Percentiles rank a stretch among this genome's conserved stretches.
Evolutionary conservation across 2,329 filamentous ascomycete genomes (phyloP).

Genomic region (Chalaropsis ovoidea): DNA sequence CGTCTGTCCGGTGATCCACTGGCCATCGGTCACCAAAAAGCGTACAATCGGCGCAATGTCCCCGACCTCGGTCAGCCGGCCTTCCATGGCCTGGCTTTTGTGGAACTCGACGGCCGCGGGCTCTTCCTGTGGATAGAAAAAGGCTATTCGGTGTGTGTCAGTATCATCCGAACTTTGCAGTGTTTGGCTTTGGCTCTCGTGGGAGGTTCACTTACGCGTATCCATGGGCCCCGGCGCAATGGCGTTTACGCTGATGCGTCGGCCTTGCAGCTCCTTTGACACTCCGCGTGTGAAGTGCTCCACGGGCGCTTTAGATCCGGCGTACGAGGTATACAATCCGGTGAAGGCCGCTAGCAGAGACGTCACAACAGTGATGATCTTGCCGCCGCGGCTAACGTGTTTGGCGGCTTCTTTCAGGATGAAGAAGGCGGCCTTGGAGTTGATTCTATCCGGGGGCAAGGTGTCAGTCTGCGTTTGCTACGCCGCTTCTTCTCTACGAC

Average conservation of each 20-base stretch:
- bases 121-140: conserved; percentile 39
- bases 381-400: conserved; percentile 38
- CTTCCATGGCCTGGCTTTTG: conserved; percentile 37
- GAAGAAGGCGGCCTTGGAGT: conserved; percentile 40
- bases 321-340: conserved; percentile 38
- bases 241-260: conserved; percentile 33
- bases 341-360: conserved; percentile 40
- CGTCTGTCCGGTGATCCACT: conserved; percentile 40
- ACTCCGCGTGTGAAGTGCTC: conserved; percentile 35
- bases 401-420: conserved; percentile 37
- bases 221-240: conserved; percentile 36
- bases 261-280: conserved; percentile 32
- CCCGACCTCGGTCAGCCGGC: conserved; percentile 35
- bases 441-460: conserved; percentile 31
- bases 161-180: not conserved
- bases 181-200: no score
- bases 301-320: conserved; percentile 36
- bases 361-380: conserved; percentile 40
- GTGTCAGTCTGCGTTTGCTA: not conserved
- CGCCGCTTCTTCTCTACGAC: not conserved
- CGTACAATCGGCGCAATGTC: conserved; percentile 40
- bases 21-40: conserved; percentile 38
- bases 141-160: conserved; percentile 30
- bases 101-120: conserved; percentile 37
- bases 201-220: conserved; percentile 32